Percentiles rank a stretch among this genome's conserved stretches.
Evolutionary conservation across 2,329 filamentous ascomycete genomes (phyloP).

Genomic region (Stachybotrys elegans): DNA sequence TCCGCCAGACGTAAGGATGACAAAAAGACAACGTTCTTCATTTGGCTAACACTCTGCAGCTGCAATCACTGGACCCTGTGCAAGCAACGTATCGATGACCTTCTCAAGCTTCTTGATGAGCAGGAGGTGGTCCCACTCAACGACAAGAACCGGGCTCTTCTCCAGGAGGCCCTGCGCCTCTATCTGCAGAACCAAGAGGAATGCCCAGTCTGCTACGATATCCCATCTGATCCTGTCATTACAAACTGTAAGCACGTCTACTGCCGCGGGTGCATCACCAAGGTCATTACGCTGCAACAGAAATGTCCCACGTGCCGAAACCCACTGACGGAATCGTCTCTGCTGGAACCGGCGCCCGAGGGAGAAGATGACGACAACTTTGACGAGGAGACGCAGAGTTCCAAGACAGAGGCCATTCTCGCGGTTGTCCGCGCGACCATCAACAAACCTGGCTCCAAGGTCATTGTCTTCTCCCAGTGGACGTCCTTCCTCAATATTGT

Average conservation of each 20-base stretch:
- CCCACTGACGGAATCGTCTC: conserved; percentile 52
- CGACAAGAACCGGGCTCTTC: conserved; percentile 62
- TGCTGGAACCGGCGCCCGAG: conserved; percentile 61
- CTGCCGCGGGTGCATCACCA: conserved; percentile 67
- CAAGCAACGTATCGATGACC: conserved; percentile 65
- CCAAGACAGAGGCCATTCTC: conserved; percentile 76
- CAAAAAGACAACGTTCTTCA: not conserved
- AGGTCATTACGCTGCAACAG: conserved; percentile 67
- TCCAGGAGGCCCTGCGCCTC: conserved; percentile 72
- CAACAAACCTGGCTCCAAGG: conserved; percentile 58
- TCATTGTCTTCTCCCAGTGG: conserved; percentile 75
- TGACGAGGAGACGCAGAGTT: conserved; percentile 64
- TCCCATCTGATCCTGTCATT: conserved; percentile 68
- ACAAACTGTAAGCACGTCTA: conserved; percentile 82
- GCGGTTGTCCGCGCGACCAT: conserved; percentile 68
- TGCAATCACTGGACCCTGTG: conserved; percentile 89
- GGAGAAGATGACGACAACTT: conserved; percentile 42
- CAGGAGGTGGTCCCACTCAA: conserved; percentile 65
- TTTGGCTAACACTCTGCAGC: conserved; percentile 22
- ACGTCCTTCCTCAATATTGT: conserved; percentile 69
- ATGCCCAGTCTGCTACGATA: conserved; percentile 76
- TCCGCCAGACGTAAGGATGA: conserved; percentile 61
- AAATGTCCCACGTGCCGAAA: conserved; percentile 84
- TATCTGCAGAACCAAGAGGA: conserved; percentile 77
- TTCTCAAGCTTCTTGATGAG: conserved; percentile 64